Evolutionary conservation across 371 early-diverging fungal species (phyloP).

Genomic region (Mucor circinelloides): DNA sequence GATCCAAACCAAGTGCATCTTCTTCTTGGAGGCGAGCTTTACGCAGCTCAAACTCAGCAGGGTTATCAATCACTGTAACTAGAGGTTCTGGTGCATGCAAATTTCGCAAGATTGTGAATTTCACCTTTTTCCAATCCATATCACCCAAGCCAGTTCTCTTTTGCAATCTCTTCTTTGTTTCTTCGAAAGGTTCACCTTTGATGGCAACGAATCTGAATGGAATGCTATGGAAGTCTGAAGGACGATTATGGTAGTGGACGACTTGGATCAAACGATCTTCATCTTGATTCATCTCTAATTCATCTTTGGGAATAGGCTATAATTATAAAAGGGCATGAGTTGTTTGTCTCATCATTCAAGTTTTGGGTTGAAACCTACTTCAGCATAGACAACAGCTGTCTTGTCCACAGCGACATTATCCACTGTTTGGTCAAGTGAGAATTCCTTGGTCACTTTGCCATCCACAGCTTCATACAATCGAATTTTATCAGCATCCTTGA

Average conservation of each 20-base stretch:
- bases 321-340: neutral
- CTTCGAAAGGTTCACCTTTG: conserved; percentile 70
- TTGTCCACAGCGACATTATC: conserved; percentile 35
- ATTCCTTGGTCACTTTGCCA: conserved; percentile 42
- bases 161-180: conserved; percentile 74
- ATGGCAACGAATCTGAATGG: conserved; percentile 81
- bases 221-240: conserved; percentile 70
- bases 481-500: conserved; percentile 24
- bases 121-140: conserved; percentile 86
- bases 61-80: conserved; percentile 42
- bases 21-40: conserved; percentile 47
- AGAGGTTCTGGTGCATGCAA: conserved; percentile 21
- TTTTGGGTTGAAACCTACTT: conserved; percentile 23
- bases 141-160: conserved; percentile 76
- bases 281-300: conserved; percentile 44
- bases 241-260: conserved; percentile 77
- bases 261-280: conserved; percentile 63
- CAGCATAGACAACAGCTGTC: conserved; percentile 35
- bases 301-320: conserved; percentile 69
- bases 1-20: conserved; percentile 78
- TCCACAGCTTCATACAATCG: conserved; percentile 47
- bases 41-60: conserved; percentile 56
- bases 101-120: conserved; percentile 52
- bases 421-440: conserved; percentile 46
- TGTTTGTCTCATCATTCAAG: neutral